Evolutionary conservation across 805 yeast species (phyloP).

Genomic region (Yamadazyma tumulicola): DNA sequence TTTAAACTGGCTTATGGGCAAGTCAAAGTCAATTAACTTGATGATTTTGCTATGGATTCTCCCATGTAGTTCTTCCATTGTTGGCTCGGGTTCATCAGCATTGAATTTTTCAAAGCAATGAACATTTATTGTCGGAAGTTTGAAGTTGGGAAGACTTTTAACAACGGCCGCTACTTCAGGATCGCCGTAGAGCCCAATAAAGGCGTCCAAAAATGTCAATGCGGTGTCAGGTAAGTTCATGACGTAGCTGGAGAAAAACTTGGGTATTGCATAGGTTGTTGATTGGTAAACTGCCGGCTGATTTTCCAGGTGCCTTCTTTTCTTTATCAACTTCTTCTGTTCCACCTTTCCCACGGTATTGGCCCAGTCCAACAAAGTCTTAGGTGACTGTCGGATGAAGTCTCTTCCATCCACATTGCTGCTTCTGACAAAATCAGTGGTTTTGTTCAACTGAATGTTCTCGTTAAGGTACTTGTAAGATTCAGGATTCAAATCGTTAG

Average conservation of each 20-base stretch:
- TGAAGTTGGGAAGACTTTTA: constrained; percentile 41
- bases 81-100: constrained; percentile 71
- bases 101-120: constrained; percentile 91
- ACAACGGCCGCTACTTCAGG: constrained; percentile 34
- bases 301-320: constrained; percentile 37
- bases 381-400: constrained; percentile 63
- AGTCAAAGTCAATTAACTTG: constrained; percentile 41
- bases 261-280: constrained; percentile 43
- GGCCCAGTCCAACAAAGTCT: constrained; percentile 47
- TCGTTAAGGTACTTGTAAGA: constrained; percentile 66
- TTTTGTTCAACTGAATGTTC: constrained; percentile 66
- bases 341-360: constrained; percentile 28
- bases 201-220: constrained; percentile 73
- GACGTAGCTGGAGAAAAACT: constrained; percentile 65
- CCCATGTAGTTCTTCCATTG: constrained; percentile 60
- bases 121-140: constrained; percentile 74
- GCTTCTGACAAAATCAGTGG: constrained; percentile 53
- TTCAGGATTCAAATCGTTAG: constrained; percentile 91
- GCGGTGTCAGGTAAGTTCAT: constrained; percentile 98
- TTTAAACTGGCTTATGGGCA: constrained; percentile 45
- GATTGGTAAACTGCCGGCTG: constrained; percentile 27
- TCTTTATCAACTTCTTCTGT: constrained; percentile 29
- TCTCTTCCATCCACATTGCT: constrained; percentile 79
- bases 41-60: constrained; percentile 57
- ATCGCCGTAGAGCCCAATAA: constrained; percentile 63